Evolutionary conservation across 2,329 filamentous ascomycete genomes (phyloP), one percentile per base, ranked within the genome.

Genomic region (Colletotrichum tanaceti): DNA sequence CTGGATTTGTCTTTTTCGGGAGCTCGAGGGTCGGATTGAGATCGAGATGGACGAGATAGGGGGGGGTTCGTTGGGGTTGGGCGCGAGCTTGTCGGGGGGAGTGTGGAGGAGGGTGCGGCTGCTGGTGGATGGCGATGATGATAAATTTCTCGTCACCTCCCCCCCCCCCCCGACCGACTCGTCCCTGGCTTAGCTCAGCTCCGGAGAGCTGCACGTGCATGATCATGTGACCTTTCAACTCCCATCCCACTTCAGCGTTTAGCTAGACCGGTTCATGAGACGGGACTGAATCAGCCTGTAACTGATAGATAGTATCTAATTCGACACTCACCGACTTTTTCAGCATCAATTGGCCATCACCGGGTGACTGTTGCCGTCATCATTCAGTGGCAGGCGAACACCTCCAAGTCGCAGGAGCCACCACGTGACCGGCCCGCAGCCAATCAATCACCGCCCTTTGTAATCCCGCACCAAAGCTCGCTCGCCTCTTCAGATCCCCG

Each of bases 81-180:
- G 32, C 44, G 58, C 38, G 49, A 55, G 65, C 65, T 49, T 44
- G 22, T 49, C 55, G 65, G 49, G 22, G 28, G 50, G 57, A 39
- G 52, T 49, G 63, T 63, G 67, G 67, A 67, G 62, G 66, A 69
- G 58, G 66, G 39, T 28, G 28, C 32, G 16, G 58, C 38, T 38
- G 22, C 32, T 55, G 58, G 50, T 43, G 50, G 53, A 63, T 68
- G 58, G 57, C 70, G 53, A 71, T 72, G 71, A 64, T 71, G 71
- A 72, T 72, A 71, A 72, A 71, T 72, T 72, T 71, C 69, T 72
- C 71, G 70, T 68, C 67, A 62, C 61, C 60, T 63, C 32, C 63
- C 64, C 28, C 61, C 60, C 58, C 32, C 63, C 64, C 28, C 28
- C 28, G 28, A 32, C 28, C 65, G 59, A 71, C 50, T 39, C 55